Percentiles rank a stretch among this genome's conserved stretches.
Evolutionary conservation across 2,329 filamentous ascomycete species (phyloP).

Genomic region (Fonsecaea pugnacius): DNA sequence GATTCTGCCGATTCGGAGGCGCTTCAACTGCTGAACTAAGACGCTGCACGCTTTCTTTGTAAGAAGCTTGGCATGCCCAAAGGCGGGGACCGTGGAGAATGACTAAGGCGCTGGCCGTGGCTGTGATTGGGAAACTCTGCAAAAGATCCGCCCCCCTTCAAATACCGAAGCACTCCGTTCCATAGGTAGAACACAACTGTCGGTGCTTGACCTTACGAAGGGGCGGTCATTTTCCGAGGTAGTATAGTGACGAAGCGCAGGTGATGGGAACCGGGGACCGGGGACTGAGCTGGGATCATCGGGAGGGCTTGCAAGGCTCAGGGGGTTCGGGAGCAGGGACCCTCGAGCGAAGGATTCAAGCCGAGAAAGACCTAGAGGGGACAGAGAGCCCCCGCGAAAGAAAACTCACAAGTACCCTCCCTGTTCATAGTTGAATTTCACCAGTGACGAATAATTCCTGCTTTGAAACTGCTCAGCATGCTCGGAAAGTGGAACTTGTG

Average conservation of each 20-base stretch:
- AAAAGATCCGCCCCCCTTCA: background rate
- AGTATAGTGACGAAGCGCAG: background rate
- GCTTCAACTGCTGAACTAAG: background rate
- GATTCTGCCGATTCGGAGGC: background rate
- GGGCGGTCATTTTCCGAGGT: background rate
- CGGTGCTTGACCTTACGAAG: background rate
- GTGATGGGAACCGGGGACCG: background rate
- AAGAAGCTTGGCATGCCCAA: conserved; percentile 1
- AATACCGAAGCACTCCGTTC: background rate
- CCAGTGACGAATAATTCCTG: background rate
- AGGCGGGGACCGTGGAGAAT: background rate
- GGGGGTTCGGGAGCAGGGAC: background rate
- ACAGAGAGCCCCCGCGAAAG: background rate
- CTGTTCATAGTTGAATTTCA: background rate
- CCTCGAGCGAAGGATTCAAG: background rate
- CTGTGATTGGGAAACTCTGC: background rate
- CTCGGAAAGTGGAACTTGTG: background rate
- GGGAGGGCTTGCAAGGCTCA: background rate
- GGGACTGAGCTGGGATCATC: background rate
- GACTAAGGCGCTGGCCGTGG: background rate
- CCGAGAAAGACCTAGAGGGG: background rate
- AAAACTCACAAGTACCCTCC: too few relatives aligned
- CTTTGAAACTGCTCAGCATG: background rate
- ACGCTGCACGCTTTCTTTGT: background rate
- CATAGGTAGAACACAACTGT: background rate